These are phyloP conservation scores for Thermochaetoides dissita DNA, from an alignment of 2,329 filamentous ascomycete species.

Conservation along the genomic window DNA sequence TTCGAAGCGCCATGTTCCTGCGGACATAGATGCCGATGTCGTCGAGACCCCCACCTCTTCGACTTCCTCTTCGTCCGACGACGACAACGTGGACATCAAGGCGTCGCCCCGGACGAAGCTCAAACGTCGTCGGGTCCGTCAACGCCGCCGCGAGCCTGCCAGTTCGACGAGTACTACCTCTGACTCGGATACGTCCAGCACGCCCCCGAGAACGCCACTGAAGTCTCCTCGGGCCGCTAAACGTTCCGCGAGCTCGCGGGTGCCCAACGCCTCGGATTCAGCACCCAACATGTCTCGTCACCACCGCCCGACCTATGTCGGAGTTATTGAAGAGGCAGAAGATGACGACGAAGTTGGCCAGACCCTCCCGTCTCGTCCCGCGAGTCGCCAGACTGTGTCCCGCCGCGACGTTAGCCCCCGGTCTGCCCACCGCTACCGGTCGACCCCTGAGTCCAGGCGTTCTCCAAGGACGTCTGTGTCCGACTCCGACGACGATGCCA, in stretches of 20 bases:
- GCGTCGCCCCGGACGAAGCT: slow-evolving; percentile 8
- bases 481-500: slow-evolving; percentile 25
- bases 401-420: slow-evolving; percentile 18
- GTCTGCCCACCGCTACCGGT: slow-evolving; percentile 24
- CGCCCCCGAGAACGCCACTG: not conserved
- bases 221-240: no score
- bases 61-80: slow-evolving; percentile 6
- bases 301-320: slow-evolving; percentile 14
- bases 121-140: slow-evolving; percentile 2
- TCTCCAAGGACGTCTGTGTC: slow-evolving; percentile 20
- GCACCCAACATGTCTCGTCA: slow-evolving; percentile 14
- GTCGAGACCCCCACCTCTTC: slow-evolving; percentile 5
- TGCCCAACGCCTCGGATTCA: slow-evolving; percentile 19
- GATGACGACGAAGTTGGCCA: slow-evolving; percentile 7
- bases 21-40: slow-evolving; percentile 14
- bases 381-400: slow-evolving; percentile 16
- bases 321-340: slow-evolving; percentile 17
- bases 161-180: slow-evolving; percentile 8
- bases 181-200: slow-evolving; percentile 9
- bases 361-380: slow-evolving; percentile 14
- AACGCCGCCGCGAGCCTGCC: slow-evolving; percentile 9
- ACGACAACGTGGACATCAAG: slow-evolving; percentile 11
- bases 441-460: slow-evolving; percentile 20
- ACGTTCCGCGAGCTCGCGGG: slow-evolving; percentile 9
- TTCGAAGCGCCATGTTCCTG: slow-evolving; percentile 13